Conservation (phyloP, 805 yeast species). For the Tetrapisispora nanseiensis region DNA sequence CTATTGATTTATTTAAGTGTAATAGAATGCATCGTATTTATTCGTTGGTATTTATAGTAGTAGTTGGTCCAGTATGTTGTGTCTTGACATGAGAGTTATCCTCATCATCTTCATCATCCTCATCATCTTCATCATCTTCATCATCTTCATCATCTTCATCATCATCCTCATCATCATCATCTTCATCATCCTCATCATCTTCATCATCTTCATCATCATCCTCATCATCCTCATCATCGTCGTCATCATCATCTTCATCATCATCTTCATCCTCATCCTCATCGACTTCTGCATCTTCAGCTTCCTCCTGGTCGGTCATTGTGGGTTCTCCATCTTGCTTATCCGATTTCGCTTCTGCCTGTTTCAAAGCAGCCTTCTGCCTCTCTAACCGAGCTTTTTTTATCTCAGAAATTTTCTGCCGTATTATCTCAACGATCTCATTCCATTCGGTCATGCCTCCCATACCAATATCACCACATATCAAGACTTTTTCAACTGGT, state of each 20-base stretch:
- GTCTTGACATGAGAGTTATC: too few relatives aligned
- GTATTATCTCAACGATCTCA: slow-evolving; percentile 59
- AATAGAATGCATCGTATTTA: neutral
- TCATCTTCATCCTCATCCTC: slow-evolving; percentile 37
- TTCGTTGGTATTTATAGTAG: too few relatives aligned
- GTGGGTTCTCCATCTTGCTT: slow-evolving; percentile 35
- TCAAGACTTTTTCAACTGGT: slow-evolving; percentile 73
- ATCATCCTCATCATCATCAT: slow-evolving; percentile 18
- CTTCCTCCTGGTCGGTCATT: slow-evolving; percentile 37
- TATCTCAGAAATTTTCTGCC: slow-evolving; percentile 29
- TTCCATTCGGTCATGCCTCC: slow-evolving; percentile 89
- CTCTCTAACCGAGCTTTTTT: slow-evolving; percentile 26
- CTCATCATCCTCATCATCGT: slow-evolving; percentile 32
- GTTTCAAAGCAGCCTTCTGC: slow-evolving; percentile 32
- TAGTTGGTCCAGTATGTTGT: too few relatives aligned
- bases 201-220: slow-evolving; percentile 35
- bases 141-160: slow-evolving; percentile 9
- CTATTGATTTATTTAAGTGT: neutral
- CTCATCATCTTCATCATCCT: neutral
- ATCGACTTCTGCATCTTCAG: slow-evolving; percentile 31
- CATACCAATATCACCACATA: slow-evolving; percentile 82
- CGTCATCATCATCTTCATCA: slow-evolving; percentile 33
- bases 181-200: slow-evolving; percentile 33
- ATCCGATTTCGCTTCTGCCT: slow-evolving; percentile 31
- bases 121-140: slow-evolving; percentile 8